Evolutionary conservation across 73 alveolate species (phyloP), one percentile per base, ranked within the genome.

Genomic region (Loxodes magnus): DNA sequence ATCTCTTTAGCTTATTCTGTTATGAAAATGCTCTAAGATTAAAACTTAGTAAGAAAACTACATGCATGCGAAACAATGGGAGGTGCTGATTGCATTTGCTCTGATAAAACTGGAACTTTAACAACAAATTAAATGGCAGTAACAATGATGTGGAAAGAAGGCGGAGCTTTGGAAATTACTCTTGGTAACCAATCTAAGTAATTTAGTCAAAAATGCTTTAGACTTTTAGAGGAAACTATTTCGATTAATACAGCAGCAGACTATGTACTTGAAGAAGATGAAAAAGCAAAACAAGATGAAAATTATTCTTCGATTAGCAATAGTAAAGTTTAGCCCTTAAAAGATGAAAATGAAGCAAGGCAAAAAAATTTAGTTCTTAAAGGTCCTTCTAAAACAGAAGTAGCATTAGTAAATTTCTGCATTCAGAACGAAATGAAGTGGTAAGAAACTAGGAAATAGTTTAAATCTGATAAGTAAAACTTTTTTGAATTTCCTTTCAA

Each of bases 41-140:
- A 77, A 33, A 84, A 78, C 62, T 67, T 74, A 43, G 94, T 90
- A 15, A 80, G 89, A 57, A 73, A 78, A 61, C 57, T 90, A 65
- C 82, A 73, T 15, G 92, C 95, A 7, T 77, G 93, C 50, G 98
- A 90, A 67, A 86, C 91, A n/a, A 77, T 90, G 96, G 98, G 98
- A 31, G 87, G 93, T 15, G 93, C 94, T 10, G 74, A 61, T 35
- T 75, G 61, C 55, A 87, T 90, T 46, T 87, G 97, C 69, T 68
- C 94, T 1, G 98, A 90, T 76, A 90, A 87, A 77, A 90, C 98
- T 3, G 97, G 95, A 33, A 82, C 92, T 22, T 51, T 85, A 35
- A 81, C 93, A 19, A 69, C 64, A 64, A 84, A 76, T 56, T 63
- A 53, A 19, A 83, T 71, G 87, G 51, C 60, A 27, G 84, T 79